Base-by-base conservation (phyloP, 2,329 filamentous ascomycete species). In the Pestalotiopsis sp. region DNA sequence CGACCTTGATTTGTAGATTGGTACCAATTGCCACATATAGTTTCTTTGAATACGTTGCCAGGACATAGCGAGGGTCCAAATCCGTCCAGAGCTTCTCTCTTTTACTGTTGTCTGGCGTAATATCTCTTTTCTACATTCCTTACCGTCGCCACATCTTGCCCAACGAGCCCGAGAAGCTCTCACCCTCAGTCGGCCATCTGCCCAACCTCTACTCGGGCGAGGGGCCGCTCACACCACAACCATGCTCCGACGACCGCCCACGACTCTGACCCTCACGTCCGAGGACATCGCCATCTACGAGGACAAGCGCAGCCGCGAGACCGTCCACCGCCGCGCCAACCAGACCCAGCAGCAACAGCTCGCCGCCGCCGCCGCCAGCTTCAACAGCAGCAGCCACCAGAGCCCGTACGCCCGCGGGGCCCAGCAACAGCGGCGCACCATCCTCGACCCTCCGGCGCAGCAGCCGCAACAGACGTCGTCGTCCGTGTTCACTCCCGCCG, bases 201-300 rank as follows among this genome's bases (percentile, higher is more conserved):
- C 17, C 45, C 4, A 52, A 52, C 6, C 45, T 4, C 6, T 52
- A 17, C 20, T 17, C 45, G 57, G 5, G 9, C 25, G 14, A 59
- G 20, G 11, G 25, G 23, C 14, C 57, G 25, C 20, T 4, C n/a
- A 36, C 57, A 59, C 23, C 56, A 23, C 56, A 58, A 80, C 45
- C 7, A 91, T 92, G 90, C 89, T 92, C 73, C 89, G 90, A 73
- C 88, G 91, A 60, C 86, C 89, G 17, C 86, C 91, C 12, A 94
- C 92, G 61, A 87, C 87, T 14, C 88, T 94, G 71, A 83, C 86
- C 67, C 86, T 93, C 72, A 93, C 91, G 2, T 84, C 89, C 62
- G 90, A 92, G 76, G 92, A 94, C 78, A 85, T 93, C 52, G 89
- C 90, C 52, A 83, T 87, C 67, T 93, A 92, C 80, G 91, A 93